phyloP scores from a whole-genome alignment of 345 rosid species.

The Hibiscus syriacus region DNA sequence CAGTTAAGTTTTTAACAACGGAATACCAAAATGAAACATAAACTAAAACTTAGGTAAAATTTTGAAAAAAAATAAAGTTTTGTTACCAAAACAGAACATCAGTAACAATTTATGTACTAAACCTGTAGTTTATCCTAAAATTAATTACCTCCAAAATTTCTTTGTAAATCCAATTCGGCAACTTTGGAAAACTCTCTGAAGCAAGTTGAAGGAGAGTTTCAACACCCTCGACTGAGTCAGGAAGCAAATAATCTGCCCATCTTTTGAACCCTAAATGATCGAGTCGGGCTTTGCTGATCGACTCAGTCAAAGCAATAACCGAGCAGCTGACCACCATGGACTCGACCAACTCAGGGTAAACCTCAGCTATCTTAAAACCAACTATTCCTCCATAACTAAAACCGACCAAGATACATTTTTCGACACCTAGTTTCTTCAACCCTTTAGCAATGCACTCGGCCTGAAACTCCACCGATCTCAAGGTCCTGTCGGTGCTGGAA shows the following conservation, averaged over 20 bases:
- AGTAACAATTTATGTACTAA: no score
- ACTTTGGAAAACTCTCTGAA: no score
- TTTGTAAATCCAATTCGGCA: no score
- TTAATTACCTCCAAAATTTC: no score
- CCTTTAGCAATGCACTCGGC: constrained; percentile 32
- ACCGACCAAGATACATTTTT: constrained; percentile 32
- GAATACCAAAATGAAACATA: no score
- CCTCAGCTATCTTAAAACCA: constrained; percentile 36
- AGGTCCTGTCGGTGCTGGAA: constrained; percentile 21
- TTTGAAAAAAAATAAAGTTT: no score
- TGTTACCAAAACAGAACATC: no score
- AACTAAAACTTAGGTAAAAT: no score
- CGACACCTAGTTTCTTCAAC: constrained; percentile 33
- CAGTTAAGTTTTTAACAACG: no score
- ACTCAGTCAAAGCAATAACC: constrained; percentile 31
- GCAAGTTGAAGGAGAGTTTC: no score
- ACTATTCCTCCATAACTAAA: constrained; percentile 41
- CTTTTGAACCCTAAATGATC: constrained; percentile 20
- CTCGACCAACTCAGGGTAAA: constrained; percentile 31
- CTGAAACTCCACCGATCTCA: constrained; percentile 34
- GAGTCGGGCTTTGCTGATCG: constrained; percentile 9
- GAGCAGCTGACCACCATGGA: constrained; percentile 28
- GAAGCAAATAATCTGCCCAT: constrained; percentile 34
- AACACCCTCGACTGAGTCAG: no score
- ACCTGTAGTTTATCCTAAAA: no score